Evolutionary conservation across 176 grass and related monocot species (phyloP).

Genomic region (Bolboschoenus planiculmis): DNA sequence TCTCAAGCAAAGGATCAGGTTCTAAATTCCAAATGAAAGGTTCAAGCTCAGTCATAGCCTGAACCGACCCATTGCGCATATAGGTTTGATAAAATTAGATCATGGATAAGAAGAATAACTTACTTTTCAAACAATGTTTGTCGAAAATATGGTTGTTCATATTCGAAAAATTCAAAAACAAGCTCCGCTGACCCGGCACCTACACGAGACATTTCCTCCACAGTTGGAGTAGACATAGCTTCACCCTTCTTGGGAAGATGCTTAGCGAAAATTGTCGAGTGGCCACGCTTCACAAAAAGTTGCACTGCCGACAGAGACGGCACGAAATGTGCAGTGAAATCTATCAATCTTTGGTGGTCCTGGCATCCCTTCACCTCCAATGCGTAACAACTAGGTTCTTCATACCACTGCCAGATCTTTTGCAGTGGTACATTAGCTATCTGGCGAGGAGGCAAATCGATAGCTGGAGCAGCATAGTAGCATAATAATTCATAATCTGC

Average conservation of each 20-base stretch:
- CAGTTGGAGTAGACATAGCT: constrained; percentile 12
- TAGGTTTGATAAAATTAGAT: not conserved
- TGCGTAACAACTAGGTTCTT: constrained; percentile 73
- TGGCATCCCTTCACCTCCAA: constrained; percentile 58
- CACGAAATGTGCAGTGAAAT: constrained; percentile 56
- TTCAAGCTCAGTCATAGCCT: not conserved
- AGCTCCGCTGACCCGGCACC: constrained; percentile 44
- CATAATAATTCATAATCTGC: constrained; percentile 62
- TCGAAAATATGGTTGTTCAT: constrained; percentile 62
- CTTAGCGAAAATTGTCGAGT: not conserved
- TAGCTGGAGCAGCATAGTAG: constrained; percentile 52
- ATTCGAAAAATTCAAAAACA: constrained; percentile 88
- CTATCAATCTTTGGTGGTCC: constrained; percentile 30
- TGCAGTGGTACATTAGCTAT: constrained; percentile 40
- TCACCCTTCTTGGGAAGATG: constrained; percentile 14
- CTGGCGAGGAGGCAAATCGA: constrained; percentile 27
- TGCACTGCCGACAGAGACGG: constrained; percentile 76
- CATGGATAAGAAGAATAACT: constrained; percentile 20
- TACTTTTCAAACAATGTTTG: constrained; percentile 64
- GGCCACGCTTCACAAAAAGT: constrained; percentile 38
- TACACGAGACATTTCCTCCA: constrained; percentile 21
- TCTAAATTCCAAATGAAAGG: not conserved
- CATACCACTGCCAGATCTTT: constrained; percentile 73
- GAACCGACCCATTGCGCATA: not conserved
- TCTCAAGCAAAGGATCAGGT: not conserved